Evolutionary conservation across 2,329 filamentous ascomycete species (phyloP).

Genomic region (Claviceps purpurea): DNA sequence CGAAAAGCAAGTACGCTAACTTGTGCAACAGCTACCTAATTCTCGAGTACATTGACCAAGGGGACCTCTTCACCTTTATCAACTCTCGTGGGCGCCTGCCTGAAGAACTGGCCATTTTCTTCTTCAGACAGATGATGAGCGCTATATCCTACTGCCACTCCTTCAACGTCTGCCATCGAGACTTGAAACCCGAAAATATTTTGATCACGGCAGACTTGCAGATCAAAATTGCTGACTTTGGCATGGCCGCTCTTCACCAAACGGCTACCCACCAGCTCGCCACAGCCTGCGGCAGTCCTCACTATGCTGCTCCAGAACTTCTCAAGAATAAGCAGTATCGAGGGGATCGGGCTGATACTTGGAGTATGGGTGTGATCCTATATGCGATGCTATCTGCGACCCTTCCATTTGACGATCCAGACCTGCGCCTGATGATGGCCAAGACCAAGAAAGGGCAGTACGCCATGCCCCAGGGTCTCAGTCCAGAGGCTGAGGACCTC

Average conservation of each 20-base stretch:
- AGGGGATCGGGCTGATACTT: slow-evolving; percentile 80
- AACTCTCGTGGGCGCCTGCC: slow-evolving; percentile 56
- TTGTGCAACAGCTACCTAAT: slow-evolving; percentile 64
- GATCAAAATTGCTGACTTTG: slow-evolving; percentile 93
- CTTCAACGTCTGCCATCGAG: slow-evolving; percentile 90
- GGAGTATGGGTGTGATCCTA: slow-evolving; percentile 84
- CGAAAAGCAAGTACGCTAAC: slow-evolving; percentile 5
- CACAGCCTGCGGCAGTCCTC: slow-evolving; percentile 89
- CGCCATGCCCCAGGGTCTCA: slow-evolving; percentile 49
- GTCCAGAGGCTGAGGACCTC: slow-evolving; percentile 59
- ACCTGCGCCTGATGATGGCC: slow-evolving; percentile 48
- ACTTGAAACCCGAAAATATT: slow-evolving; percentile 96
- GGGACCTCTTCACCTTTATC: slow-evolving; percentile 80
- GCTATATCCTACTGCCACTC: slow-evolving; percentile 87
- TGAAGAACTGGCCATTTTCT: slow-evolving; percentile 68
- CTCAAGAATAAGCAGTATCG: slow-evolving; percentile 66
- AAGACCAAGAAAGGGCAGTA: slow-evolving; percentile 48
- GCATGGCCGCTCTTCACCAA: slow-evolving; percentile 87
- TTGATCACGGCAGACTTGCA: slow-evolving; percentile 62
- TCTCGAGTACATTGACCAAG: slow-evolving; percentile 72
- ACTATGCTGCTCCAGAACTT: slow-evolving; percentile 91
- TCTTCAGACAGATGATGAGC: slow-evolving; percentile 88
- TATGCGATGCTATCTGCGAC: slow-evolving; percentile 76
- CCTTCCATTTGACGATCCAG: slow-evolving; percentile 65
- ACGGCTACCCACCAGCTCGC: slow-evolving; percentile 64